A percentile compares a stretch with the other conserved stretches of the same genome.
Evolutionary conservation across 805 yeast genomes (phyloP).

Genomic region (Candida nemodendra): DNA sequence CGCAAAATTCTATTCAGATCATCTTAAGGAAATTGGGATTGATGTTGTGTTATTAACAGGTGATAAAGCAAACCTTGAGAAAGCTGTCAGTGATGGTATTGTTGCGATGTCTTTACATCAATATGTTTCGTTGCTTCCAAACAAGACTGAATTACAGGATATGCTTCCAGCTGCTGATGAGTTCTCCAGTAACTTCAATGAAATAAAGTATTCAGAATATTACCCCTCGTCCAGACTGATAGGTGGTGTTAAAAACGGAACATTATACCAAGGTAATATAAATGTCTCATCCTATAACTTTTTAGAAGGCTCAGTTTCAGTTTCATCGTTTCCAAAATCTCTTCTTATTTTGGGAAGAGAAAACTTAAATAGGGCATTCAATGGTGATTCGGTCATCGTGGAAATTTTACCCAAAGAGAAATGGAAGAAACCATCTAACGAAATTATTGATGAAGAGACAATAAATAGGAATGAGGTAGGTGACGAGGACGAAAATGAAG

Average conservation of each 20-base stretch:
- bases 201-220: constrained; percentile 70
- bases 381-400: constrained; percentile 87
- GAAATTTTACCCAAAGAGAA: constrained; percentile 81
- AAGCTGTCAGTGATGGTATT: constrained; percentile 55
- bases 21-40: constrained; percentile 48
- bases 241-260: constrained; percentile 89
- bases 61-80: constrained; percentile 63
- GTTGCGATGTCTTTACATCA: constrained; percentile 57
- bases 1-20: constrained; percentile 69
- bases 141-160: constrained; percentile 73
- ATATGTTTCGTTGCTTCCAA: constrained; percentile 70
- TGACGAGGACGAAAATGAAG: constrained; percentile 47
- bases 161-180: constrained; percentile 59
- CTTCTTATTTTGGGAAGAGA: constrained; percentile 79
- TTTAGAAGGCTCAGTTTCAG: constrained; percentile 78
- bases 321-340: constrained; percentile 75
- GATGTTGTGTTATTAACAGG: constrained; percentile 66
- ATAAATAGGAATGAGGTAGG: constrained; percentile 60
- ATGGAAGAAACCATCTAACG: constrained; percentile 85
- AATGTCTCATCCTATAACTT: constrained; percentile 82
- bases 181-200: constrained; percentile 40
- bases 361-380: constrained; percentile 84
- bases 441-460: constrained; percentile 72
- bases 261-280: constrained; percentile 81
- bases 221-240: constrained; percentile 76